Base-by-base conservation (phyloP, 257 asterid species). In the Solanum lycopersicoides region DNA sequence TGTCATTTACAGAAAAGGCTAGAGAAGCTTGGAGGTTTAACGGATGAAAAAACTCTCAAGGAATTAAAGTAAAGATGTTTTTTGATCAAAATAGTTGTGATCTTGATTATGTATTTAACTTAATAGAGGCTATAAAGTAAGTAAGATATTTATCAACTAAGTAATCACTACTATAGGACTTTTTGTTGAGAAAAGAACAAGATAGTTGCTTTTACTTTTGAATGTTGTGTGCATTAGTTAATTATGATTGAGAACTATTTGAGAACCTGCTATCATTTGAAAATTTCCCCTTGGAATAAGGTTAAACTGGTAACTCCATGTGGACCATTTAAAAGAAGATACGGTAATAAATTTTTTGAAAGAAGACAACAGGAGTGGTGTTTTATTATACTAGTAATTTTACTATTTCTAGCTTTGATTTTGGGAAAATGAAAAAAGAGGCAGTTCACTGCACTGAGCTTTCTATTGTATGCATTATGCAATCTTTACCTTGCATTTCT, bases 1-100 rank as follows among this genome's bases (percentile, higher is more conserved):
- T 85, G 88, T 18, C 63, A 87, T 53, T 87, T 94, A 92, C 97
- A 94, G 91, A 93, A 89, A 56, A 86, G 92, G 73, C 83, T 94
- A 28, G 93, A 92, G 86, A 92, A 92, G 86, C 88, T 92, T 12
- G 95, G 94, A 21, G 94, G 94, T 14, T 83, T 88, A 79, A 72
- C 92, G 2, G 86, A 89, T 65, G 90, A 89, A 32, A 85, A 60
- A 85, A n/a, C 79, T 76, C 30, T 65, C 21, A 85, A 86, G 45
- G 92, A 88, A 59, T 45, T 45, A 45, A 45, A 45, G 16, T 45
- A 45, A 4, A 45, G 53, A 45, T 45, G 53, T 45, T 45, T 12
- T 16, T 45, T 45, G 53, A 45, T 45, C 2, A 16, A 45, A 45
- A 79, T 59, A 91, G 76, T 66, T 79, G 84, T 9, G 50, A 9